Base-by-base conservation (phyloP, 2,329 filamentous ascomycete genomes). In the Fusarium newnesense region DNA sequence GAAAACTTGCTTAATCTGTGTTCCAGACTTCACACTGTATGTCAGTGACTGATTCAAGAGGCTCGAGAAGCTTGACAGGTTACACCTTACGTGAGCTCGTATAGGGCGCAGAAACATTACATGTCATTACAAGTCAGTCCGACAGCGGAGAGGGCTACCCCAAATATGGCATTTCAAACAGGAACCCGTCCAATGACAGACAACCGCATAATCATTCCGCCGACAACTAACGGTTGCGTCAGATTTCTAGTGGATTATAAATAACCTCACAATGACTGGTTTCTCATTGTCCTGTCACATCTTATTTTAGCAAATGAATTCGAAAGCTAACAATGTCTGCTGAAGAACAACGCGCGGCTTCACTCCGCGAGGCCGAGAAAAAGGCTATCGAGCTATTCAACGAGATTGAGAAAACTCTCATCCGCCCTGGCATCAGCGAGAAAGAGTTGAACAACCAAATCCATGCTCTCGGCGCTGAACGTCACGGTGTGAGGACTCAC, bases 251-350 rank as follows among this genome's bases (percentile, higher is more conserved):
- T 32, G 46, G 28, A 21, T 50, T 50, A 50, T 24, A 50, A 50
- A 50, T 34, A 50, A 24, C 47, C 2, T 50, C 11, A 19, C 5
- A 13, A 10, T 50, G 30, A 34, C 21, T 50, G 47, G 47, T 34
- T 13, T 0, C 2, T 10, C 11, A 15, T 44, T 12, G 10, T 49
- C 21, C 10, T 9, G 10, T 7, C 5, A 7, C 21, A 32, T 4
- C 9, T 32, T 32, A 18, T 49, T 32, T 18, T 9, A 21, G 11
- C 10, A 24, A 32, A 34, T 7, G 13, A 7, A 19, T 8, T 10
- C 3, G 34, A 5, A 32, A 13, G 2, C 1, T 50, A 1, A 24
- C 6, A 32, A 50, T 50, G 30, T 34, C 16, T 13, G 30, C 30
- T 12, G 47, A 50, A 50, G 28, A 24, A 24, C 47, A 50, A 24